phyloP scores from a whole-genome alignment of 441 rosid species.

The Bruguiera hainesii region DNA sequence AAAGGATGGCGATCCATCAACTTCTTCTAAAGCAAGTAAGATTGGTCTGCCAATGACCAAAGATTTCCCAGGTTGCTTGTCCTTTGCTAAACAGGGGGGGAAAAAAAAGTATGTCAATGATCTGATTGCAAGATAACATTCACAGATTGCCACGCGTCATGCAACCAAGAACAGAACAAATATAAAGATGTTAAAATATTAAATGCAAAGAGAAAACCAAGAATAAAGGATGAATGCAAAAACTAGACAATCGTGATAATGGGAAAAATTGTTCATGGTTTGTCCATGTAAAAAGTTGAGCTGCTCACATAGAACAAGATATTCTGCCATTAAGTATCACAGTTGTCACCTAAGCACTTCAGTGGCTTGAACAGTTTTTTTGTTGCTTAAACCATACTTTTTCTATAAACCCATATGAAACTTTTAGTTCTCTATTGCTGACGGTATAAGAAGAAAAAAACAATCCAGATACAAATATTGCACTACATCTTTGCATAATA shows the following conservation, averaged over 20 bases:
- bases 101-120: slow-evolving; percentile 17
- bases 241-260: neutral
- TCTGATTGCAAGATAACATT: neutral
- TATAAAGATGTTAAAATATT: neutral
- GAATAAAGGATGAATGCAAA: neutral
- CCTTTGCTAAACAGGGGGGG: slow-evolving; percentile 45
- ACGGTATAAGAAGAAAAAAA: neutral
- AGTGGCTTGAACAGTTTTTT: too few species aligned
- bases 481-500: neutral
- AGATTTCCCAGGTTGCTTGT: slow-evolving; percentile 53
- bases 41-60: slow-evolving; percentile 76
- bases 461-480: neutral
- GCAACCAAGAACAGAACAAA: neutral
- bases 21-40: slow-evolving; percentile 95
- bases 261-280: neutral
- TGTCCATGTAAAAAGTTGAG: neutral
- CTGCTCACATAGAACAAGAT: neutral
- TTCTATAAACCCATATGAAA: too few species aligned
- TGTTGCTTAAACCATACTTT: too few species aligned
- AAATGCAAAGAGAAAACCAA: neutral
- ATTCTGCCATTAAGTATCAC: too few species aligned
- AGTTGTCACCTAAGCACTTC: too few species aligned
- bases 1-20: slow-evolving; percentile 97
- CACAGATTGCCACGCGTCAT: slow-evolving; percentile 5
- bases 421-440: neutral